These are phyloP conservation scores for Scortechinia acanthostroma DNA, from an alignment of 2,329 filamentous ascomycete genomes.

Conservation along the genomic window DNA sequence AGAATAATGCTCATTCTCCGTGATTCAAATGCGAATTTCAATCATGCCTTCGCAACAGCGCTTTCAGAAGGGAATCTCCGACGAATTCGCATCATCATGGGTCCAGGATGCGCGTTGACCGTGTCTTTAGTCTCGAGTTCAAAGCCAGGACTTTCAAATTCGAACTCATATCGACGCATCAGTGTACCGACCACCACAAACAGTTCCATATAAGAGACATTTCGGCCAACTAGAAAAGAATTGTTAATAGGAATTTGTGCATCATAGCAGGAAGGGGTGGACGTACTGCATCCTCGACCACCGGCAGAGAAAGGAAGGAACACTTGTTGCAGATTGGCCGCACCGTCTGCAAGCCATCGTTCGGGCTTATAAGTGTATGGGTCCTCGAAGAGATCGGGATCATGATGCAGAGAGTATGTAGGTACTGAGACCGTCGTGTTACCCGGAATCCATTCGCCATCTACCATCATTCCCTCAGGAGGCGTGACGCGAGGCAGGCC, in stretches of 20 bases:
- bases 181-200: neutral
- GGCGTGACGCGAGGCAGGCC: slow-evolving; percentile 25
- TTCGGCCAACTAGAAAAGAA: too few species aligned
- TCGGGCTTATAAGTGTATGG: neutral
- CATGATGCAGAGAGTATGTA: slow-evolving; percentile 12
- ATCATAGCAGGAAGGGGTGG: too few species aligned
- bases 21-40: too few species aligned
- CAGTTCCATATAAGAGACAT: neutral
- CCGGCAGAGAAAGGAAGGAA: neutral
- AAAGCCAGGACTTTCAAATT: too few species aligned
- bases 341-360: neutral
- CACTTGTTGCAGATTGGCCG: neutral
- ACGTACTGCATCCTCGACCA: neutral
- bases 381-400: neutral
- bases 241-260: too few species aligned
- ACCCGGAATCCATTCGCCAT: slow-evolving; percentile 21
- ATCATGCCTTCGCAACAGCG: too few species aligned
- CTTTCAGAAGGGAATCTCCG: too few species aligned
- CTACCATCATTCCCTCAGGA: slow-evolving; percentile 22
- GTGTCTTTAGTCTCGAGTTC: too few species aligned
- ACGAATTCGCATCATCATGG: too few species aligned
- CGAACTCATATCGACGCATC: neutral
- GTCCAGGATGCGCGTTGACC: too few species aligned
- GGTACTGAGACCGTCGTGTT: slow-evolving; percentile 20
- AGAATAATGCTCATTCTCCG: too few species aligned